phyloP scores from a whole-genome alignment of 2,329 filamentous ascomycete genomes.

The Phyllosticta citribraziliensis region DNA sequence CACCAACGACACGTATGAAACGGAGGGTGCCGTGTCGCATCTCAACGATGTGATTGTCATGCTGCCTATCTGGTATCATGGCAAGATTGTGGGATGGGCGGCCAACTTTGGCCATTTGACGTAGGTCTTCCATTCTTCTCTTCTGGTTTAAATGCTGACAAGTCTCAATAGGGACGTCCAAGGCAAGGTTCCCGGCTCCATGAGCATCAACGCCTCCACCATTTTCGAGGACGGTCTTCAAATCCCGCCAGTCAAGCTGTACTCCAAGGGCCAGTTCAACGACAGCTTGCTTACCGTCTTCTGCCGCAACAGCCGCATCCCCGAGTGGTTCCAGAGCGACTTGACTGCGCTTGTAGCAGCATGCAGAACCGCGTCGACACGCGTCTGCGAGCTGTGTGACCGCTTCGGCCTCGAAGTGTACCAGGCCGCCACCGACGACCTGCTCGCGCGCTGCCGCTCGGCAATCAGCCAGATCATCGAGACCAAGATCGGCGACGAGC shows the following conservation, averaged over 20 bases:
- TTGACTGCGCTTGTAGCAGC: conserved; percentile 38
- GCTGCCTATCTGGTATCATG: conserved; percentile 37
- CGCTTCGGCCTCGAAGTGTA: conserved; percentile 38
- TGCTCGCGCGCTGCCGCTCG: conserved; percentile 35
- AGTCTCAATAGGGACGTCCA: conserved; percentile 18
- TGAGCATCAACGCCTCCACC: conserved; percentile 40
- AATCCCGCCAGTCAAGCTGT: conserved; percentile 41
- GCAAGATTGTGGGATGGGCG: conserved; percentile 38
- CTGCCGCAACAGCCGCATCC: conserved; percentile 39
- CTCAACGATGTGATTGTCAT: conserved; percentile 43
- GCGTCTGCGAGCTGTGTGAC: conserved; percentile 36
- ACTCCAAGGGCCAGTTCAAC: conserved; percentile 35
- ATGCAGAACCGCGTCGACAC: conserved; percentile 35
- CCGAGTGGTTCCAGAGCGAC: conserved; percentile 41
- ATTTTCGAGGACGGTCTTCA: conserved; percentile 43
- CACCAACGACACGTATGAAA: conserved; percentile 42
- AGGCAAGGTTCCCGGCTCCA: conserved; percentile 41
- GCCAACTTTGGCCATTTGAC: conserved; percentile 44
- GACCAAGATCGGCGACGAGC: conserved; percentile 33
- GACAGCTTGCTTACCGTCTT: conserved; percentile 35
- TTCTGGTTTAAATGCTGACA: neutral
- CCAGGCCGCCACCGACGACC: conserved; percentile 35
- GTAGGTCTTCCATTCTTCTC: conserved; percentile 16
- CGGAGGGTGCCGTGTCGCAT: conserved; percentile 41
- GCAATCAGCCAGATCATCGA: conserved; percentile 39